Evolutionary conservation across 2,329 filamentous ascomycete genomes (phyloP).

Genomic region (Xylaria sp.): DNA sequence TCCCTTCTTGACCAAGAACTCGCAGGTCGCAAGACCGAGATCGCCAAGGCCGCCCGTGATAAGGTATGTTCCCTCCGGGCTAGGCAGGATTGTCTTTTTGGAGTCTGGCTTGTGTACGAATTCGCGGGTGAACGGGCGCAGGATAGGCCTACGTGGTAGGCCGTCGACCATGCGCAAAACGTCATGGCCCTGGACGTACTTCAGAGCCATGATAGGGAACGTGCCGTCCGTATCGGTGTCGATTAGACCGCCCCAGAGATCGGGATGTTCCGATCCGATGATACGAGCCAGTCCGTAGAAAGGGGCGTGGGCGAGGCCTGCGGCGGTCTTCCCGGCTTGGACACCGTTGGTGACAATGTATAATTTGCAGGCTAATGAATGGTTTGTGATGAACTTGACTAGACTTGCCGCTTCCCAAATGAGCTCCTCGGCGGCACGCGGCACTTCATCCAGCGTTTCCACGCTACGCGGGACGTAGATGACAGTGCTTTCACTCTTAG

Average conservation of each 20-base stretch:
- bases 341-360: slow-evolving; percentile 35
- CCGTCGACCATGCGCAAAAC: slow-evolving; percentile 18
- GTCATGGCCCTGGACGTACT: slow-evolving; percentile 10
- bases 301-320: slow-evolving; percentile 48
- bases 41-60: slow-evolving; percentile 16
- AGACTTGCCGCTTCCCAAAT: slow-evolving; percentile 30
- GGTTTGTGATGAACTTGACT: slow-evolving; percentile 20
- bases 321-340: slow-evolving; percentile 5
- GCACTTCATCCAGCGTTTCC: slow-evolving; percentile 21
- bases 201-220: slow-evolving; percentile 5
- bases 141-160: slow-evolving; percentile 41
- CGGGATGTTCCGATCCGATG: slow-evolving; percentile 5
- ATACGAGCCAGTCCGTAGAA: slow-evolving; percentile 13
- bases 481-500: slow-evolving; percentile 11
- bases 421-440: slow-evolving; percentile 27
- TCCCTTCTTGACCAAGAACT: background rate
- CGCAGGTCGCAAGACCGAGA: slow-evolving; percentile 2
- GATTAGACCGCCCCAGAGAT: background rate
- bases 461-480: slow-evolving; percentile 18
- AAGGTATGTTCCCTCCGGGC: slow-evolving; percentile 7
- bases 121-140: slow-evolving; percentile 38
- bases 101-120: slow-evolving; percentile 36
- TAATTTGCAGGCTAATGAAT: slow-evolving; percentile 5
- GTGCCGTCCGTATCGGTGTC: background rate
- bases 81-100: slow-evolving; percentile 25